Evolutionary conservation across 1,284 basidiomycete species (phyloP), one percentile per base, ranked within the genome.

Genomic region (Phellinidium pouzarii): DNA sequence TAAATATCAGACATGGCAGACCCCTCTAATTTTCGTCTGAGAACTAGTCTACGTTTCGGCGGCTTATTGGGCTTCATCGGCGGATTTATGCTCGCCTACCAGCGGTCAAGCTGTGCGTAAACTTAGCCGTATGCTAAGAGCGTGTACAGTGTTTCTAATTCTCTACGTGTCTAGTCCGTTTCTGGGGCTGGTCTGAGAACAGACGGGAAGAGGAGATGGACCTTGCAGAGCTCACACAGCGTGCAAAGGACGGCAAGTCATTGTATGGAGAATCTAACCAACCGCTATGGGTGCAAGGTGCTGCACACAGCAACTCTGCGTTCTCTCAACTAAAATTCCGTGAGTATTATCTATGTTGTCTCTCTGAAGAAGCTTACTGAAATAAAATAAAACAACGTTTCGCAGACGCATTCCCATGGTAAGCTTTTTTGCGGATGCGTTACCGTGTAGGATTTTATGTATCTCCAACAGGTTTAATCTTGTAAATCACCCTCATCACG

Each of bases 131-230:
- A 55, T 22, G 34, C 47, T 26, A 52, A 6, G 8, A 53, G 8
- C 20, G 17, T 25, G 20, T 40, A 36, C 31, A 45, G 31, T 27
- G 44, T 47, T 58, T 29, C 48, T 14, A 56, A 42, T 38, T 38
- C 23, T 44, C 26, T n/a, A 8, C 9, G 9, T 23, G 12, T 48
- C 29, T 62, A 93, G 94, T 87, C 70, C 93, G 95, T 42, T 95
- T 99, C 78, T 94, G 91, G 91, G 95, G 95, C 48, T 94, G 91
- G 88, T 75, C 78, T 20, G 95, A 98, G 74, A 99, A 99, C 74
- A 82, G 80, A 59, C 73, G 78, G 19, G 94, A 97, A 66, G 78
- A 86, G 61, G 78, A 79, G 55, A 76, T 73, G 67, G 94, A 96
- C 67, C 65, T 84, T 48, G 73, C 74, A 22, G 94, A 96, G 68